phyloP scores from a whole-genome alignment of 371 early-diverging fungal species.

The Mortierella polycephala region DNA sequence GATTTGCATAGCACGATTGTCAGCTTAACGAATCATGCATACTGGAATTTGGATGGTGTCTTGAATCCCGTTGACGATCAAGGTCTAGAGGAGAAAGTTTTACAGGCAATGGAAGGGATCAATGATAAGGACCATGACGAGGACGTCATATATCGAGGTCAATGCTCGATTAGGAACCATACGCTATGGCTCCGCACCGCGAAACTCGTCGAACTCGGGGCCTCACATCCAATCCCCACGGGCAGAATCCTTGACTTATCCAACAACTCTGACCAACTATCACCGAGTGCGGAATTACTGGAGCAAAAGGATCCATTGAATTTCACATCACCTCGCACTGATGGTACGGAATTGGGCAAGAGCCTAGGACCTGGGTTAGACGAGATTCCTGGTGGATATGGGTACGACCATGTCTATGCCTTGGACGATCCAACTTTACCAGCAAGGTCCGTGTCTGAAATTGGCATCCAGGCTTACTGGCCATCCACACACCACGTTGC shows the following conservation, averaged over 20 bases:
- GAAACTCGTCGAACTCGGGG: constrained; percentile 28
- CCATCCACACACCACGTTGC: constrained; percentile 39
- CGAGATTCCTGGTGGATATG: constrained; percentile 40
- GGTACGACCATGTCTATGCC: constrained; percentile 48
- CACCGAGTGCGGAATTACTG: neutral
- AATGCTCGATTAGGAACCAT: constrained; percentile 28
- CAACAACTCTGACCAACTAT: neutral
- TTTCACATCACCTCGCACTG: constrained; percentile 1
- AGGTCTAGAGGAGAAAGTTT: neutral
- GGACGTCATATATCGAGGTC: neutral
- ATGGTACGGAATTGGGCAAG: neutral
- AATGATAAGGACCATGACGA: neutral
- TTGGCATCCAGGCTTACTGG: constrained; percentile 35
- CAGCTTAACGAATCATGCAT: constrained; percentile 43
- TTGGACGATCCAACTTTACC: constrained; percentile 5
- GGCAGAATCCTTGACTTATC: constrained; percentile 19
- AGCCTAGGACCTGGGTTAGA: constrained; percentile 29
- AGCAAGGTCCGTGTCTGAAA: neutral
- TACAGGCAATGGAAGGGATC: no score
- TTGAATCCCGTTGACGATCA: constrained; percentile 16
- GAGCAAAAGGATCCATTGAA: constrained; percentile 3
- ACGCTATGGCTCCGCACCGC: constrained; percentile 25
- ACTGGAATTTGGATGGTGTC: constrained; percentile 52
- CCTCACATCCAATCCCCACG: constrained; percentile 36
- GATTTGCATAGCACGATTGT: constrained; percentile 44